phyloP scores from a whole-genome alignment of 1,284 basidiomycete genomes.

The Apiotrichum porosum region DNA sequence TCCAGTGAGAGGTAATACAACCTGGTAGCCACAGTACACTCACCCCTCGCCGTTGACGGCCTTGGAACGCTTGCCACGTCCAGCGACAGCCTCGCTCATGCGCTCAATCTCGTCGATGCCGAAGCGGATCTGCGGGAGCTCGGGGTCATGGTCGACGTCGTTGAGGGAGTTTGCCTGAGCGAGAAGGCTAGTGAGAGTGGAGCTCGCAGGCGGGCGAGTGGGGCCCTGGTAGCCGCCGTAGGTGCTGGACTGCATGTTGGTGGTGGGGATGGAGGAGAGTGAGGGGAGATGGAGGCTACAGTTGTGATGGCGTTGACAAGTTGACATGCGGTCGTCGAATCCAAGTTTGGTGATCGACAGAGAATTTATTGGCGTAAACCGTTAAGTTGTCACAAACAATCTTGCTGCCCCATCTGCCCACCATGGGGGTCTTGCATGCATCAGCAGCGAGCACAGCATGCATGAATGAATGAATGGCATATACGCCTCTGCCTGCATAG shows the following conservation, averaged over 20 bases:
- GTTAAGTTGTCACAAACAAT: no score
- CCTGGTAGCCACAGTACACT: constrained; percentile 4
- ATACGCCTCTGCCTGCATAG: no score
- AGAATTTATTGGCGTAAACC: background rate
- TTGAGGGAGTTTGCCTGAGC: constrained; percentile 41
- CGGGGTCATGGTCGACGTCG: constrained; percentile 31
- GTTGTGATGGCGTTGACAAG: background rate
- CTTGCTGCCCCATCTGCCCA: no score
- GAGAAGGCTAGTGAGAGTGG: constrained; percentile 35
- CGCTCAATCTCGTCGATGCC: constrained; percentile 47
- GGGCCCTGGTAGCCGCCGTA: constrained; percentile 4
- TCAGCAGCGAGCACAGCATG: no score
- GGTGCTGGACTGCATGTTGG: constrained; percentile 11
- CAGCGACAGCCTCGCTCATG: constrained; percentile 37
- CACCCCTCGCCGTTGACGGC: constrained; percentile 36
- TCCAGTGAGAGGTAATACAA: no score
- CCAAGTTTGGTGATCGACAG: background rate
- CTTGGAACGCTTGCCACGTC: constrained; percentile 31
- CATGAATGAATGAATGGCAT: no score
- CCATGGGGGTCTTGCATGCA: no score
- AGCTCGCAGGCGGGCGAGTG: constrained; percentile 17
- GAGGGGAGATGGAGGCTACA: background rate
- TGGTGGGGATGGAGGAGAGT: background rate
- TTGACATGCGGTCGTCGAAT: background rate
- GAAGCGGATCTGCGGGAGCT: constrained; percentile 43